Base-by-base conservation (phyloP, 352 stramenopile species). In the Pythium apleroticum region DNA sequence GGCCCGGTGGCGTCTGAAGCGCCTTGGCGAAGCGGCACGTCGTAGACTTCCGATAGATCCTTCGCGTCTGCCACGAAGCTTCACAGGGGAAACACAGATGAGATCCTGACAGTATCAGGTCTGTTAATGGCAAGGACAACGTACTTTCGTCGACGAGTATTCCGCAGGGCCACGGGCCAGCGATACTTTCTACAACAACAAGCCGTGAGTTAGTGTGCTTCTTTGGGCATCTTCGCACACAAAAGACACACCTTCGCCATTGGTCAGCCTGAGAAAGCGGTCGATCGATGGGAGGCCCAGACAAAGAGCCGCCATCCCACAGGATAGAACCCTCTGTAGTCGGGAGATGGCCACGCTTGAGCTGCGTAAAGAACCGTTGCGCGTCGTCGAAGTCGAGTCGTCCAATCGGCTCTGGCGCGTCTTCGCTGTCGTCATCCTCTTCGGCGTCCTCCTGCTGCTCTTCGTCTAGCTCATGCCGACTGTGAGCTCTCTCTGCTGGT, bases 101-200 rank as follows among this genome's bases (percentile, higher is more conserved):
- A 50, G 43, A 15, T 50, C 20, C n/a, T n/a, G n/a, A n/a, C n/a
- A n/a, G n/a, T n/a, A n/a, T n/a, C 19, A 28, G 20, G 9, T 27
- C 20, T 9, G 9, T n/a, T n/a, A n/a, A n/a, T n/a, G n/a, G n/a
- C n/a, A n/a, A n/a, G n/a, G n/a, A n/a, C n/a, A n/a, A 76, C 77
- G 53, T 74, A 92, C 85, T 81, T 71, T 15, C 61, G 73, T 33
- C 76, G 81, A n/a, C 73, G 74, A 27, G 91, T 48, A 48, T 91
- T 93, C 11, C 76, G 75, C 35, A 88, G 10, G 35, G 79, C 81
- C 43, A 86, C 66, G 33, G 85, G 85, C 85, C 85, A 93, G 20
- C 85, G 83, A 59, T 91, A 93, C 59, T 93, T 91, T 6, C 85
- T 93, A 57, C 12, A 30, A 59, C 25, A 20, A 35, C 20, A 9